Base-by-base conservation (phyloP, 129 eudicot genomes). In the Flaveria sonorensis region DNA sequence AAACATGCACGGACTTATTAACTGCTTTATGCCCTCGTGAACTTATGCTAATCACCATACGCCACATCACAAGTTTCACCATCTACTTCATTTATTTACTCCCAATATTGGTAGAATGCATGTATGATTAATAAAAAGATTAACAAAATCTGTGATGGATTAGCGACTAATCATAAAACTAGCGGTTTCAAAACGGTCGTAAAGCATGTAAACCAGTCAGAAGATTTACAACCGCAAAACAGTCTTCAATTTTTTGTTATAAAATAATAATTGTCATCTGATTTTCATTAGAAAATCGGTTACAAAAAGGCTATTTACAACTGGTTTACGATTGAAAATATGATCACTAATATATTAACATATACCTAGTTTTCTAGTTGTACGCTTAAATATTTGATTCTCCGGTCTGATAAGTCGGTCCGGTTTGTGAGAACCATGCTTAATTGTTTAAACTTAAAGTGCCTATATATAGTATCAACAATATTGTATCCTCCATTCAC, bases 381-480 rank as follows among this genome's bases (percentile, higher is more conserved):
- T 36, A 6, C 7, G 40, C 7, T 36, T 36, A 36, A 36, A 5
- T 53, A 7, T 18, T 18, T 53, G 9, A n/a, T 52, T 52, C 59
- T 0, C 4, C 28, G 59, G 59, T 52, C 23, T 16, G 26, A 19
- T 6, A 10, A 1, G 50, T 6, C 8, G 11, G 1, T 6, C 1
- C 1, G 61, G 3, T 53, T 51, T 24, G 16, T 52, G 18, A n/a
- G 7, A 53, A 53, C 24, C 2, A 55, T 55, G 61, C 21, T 28
- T 24, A 24, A 5, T 32, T 53, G n/a, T 65, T n/a, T 59, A 59
- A 10, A 20, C 61, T 9, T 59, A 13, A 52, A 52, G 28, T 66
- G 75, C 70, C 70, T 81, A 81, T 74, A 81, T 81, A 81, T 74
- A 74, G 46, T 65, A 13, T 74, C 75, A 47, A 46, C 52, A 43